Evolutionary conservation across 805 yeast genomes (phyloP).

Genomic region (Candida loeiensis): DNA sequence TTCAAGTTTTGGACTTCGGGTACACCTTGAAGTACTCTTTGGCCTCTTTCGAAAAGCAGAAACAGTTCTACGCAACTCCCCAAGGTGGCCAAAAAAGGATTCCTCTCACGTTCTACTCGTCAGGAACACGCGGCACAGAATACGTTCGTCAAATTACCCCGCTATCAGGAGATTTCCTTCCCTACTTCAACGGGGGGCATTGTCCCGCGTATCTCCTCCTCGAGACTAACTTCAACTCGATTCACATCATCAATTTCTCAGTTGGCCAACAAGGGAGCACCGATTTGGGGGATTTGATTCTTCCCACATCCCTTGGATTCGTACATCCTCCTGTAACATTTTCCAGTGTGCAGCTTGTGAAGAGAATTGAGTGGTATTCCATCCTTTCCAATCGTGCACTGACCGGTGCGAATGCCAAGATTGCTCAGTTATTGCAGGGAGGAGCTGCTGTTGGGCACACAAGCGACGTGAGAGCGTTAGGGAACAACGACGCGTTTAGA

Average conservation of each 20-base stretch:
- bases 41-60: slow-evolving; percentile 82
- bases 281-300: slow-evolving; percentile 36
- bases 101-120: slow-evolving; percentile 22
- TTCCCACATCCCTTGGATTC: slow-evolving; percentile 82
- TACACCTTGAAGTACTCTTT: slow-evolving; percentile 72
- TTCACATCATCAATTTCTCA: slow-evolving; percentile 60
- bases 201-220: slow-evolving; percentile 66
- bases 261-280: slow-evolving; percentile 13
- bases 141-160: slow-evolving; percentile 28
- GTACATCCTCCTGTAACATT: slow-evolving; percentile 67
- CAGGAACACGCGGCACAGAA: slow-evolving; percentile 20
- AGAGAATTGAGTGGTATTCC: slow-evolving; percentile 74
- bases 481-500: slow-evolving; percentile 41
- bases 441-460: slow-evolving; percentile 60
- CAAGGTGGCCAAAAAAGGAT: slow-evolving; percentile 38
- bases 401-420: slow-evolving; percentile 38
- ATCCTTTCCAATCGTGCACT: slow-evolving; percentile 46
- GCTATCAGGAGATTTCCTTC: slow-evolving; percentile 43
- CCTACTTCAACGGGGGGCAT: slow-evolving; percentile 77
- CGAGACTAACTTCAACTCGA: slow-evolving; percentile 58
- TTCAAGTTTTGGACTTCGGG: slow-evolving; percentile 68
- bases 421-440: slow-evolving; percentile 59
- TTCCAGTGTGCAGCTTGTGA: slow-evolving; percentile 49
- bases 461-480: slow-evolving; percentile 27
- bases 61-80: slow-evolving; percentile 64